These are phyloP conservation scores for Zymoseptoria brevis DNA, from an alignment of 2,329 filamentous ascomycete genomes.

Conservation along the genomic window DNA sequence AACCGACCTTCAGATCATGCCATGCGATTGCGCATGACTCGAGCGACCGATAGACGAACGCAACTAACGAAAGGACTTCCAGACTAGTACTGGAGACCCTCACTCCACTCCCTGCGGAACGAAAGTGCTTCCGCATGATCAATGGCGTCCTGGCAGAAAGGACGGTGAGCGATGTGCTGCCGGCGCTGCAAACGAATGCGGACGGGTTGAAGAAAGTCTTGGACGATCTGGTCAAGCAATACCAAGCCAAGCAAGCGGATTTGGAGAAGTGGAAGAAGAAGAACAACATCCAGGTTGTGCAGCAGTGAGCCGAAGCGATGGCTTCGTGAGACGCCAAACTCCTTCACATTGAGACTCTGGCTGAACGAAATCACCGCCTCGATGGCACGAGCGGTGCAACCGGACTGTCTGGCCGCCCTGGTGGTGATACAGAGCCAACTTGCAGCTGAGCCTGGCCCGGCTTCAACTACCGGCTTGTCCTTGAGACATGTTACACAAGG, in stretches of 20 bases:
- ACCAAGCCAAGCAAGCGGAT: constrained; percentile 88
- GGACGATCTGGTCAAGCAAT: constrained; percentile 91
- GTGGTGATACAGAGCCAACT: neutral
- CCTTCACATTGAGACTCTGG: neutral
- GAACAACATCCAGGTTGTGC: constrained; percentile 81
- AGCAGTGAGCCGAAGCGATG: constrained; percentile 42
- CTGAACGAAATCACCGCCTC: neutral
- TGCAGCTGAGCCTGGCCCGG: neutral
- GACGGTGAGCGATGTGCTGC: constrained; percentile 86
- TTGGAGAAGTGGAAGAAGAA: constrained; percentile 99
- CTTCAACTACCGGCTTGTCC: neutral
- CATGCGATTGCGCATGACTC: constrained; percentile 7
- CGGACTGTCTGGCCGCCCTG: neutral
- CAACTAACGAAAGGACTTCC: neutral
- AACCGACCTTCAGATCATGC: neutral
- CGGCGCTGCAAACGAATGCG: constrained; percentile 84
- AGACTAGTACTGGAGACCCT: constrained; percentile 94
- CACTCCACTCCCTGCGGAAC: constrained; percentile 68
- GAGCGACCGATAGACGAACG: constrained; percentile 1
- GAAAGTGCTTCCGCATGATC: constrained; percentile 98
- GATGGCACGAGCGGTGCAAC: neutral
- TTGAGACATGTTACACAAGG: neutral
- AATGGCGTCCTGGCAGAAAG: constrained; percentile 93
- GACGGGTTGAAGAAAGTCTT: constrained; percentile 90
- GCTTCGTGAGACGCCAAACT: neutral